phyloP scores from a whole-genome alignment of 257 asterid genomes.

The Penstemon eatonii region DNA sequence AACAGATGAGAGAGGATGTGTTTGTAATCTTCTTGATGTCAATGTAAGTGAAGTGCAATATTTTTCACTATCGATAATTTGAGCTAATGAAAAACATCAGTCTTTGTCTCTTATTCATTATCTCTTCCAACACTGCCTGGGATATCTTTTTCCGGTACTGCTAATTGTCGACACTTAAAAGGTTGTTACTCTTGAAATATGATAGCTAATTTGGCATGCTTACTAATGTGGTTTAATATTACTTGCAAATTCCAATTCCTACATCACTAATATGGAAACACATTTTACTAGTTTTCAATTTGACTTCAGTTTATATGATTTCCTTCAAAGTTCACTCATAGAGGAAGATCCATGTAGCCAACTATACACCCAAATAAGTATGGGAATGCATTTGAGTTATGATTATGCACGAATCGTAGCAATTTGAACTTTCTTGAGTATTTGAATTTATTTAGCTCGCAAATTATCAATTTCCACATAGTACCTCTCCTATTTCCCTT shows the following conservation, averaged over 20 bases:
- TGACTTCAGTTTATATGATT: neutral
- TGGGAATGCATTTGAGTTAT: neutral
- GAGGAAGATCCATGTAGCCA: neutral
- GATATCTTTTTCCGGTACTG: neutral
- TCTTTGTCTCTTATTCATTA: constrained; percentile 2
- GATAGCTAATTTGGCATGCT: neutral
- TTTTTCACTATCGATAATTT: neutral
- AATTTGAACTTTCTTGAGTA: too few relatives aligned
- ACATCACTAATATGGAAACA: neutral
- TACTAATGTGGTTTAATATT: neutral
- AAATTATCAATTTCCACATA: too few relatives aligned
- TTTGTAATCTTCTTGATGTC: constrained; percentile 82
- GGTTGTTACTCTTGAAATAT: neutral
- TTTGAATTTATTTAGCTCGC: too few relatives aligned
- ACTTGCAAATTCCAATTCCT: neutral
- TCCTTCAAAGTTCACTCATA: neutral
- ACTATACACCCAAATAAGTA: neutral
- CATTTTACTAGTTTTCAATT: neutral
- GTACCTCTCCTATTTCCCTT: neutral
- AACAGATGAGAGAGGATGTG: constrained; percentile 57
- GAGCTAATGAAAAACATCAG: constrained; percentile 7
- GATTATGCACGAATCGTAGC: too few relatives aligned
- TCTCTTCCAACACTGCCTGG: constrained; percentile 4
- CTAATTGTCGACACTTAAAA: neutral
- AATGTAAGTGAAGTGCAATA: constrained; percentile 50